Conservation (phyloP, 2,329 filamentous ascomycete species). For the Rutstroemia sp. region DNA sequence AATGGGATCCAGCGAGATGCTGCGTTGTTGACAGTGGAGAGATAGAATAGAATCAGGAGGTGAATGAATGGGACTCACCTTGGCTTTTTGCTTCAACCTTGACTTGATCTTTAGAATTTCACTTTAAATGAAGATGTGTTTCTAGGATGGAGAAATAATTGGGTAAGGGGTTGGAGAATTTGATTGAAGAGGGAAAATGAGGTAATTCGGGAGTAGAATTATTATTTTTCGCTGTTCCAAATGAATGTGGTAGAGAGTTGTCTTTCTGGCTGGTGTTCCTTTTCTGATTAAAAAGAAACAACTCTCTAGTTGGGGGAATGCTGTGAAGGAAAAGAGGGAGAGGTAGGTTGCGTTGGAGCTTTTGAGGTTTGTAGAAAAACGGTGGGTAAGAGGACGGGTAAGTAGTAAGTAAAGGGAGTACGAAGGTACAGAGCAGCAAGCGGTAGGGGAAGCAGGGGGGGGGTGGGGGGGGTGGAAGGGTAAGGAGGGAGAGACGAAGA, state of each 20-base stretch:
- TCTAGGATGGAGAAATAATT: conserved; percentile 6
- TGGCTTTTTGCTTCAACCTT: conserved; percentile 13
- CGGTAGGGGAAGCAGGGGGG: too few relatives aligned
- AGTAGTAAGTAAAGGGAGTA: not conserved
- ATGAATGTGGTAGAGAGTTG: conserved; percentile 32
- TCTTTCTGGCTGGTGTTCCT: not conserved
- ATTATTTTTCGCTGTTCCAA: conserved; percentile 27
- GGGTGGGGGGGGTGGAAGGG: too few relatives aligned
- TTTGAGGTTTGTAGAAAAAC: conserved; percentile 9
- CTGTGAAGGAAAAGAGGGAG: conserved; percentile 4
- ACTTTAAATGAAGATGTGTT: not conserved
- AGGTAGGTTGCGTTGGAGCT: not conserved
- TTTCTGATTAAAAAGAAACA: not conserved
- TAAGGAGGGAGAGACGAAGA: too few relatives aligned
- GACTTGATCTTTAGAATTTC: not conserved
- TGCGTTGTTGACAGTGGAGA: not conserved
- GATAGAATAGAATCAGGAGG: not conserved
- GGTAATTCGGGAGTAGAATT: not conserved
- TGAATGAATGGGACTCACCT: conserved; percentile 14
- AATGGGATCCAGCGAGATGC: too few relatives aligned
- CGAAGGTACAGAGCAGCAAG: not conserved
- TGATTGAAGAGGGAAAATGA: conserved; percentile 9
- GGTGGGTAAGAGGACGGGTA: not conserved
- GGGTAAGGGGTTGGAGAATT: conserved; percentile 4
- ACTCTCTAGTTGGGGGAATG: conserved; percentile 30